Evolutionary conservation across 805 yeast genomes (phyloP).

Genomic region (Blastobotrys terrestris): DNA sequence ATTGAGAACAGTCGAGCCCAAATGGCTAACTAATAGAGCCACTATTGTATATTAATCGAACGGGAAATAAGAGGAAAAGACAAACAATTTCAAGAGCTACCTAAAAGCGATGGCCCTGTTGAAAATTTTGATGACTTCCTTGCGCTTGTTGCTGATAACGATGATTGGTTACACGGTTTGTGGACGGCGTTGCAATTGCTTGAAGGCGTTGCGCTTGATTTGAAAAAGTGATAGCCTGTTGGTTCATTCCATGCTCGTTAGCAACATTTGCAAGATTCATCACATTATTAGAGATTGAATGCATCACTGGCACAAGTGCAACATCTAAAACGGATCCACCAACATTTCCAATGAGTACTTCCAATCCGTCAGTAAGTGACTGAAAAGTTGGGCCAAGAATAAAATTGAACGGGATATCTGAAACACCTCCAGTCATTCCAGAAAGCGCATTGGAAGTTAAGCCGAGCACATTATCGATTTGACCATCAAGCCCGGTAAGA

Average conservation of each 20-base stretch:
- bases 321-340: constrained; percentile 19
- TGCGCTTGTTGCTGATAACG: constrained; percentile 8
- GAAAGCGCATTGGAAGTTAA: constrained; percentile 8
- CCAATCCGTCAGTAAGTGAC: constrained; percentile 21
- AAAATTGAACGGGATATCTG: constrained; percentile 9
- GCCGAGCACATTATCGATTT: constrained; percentile 20
- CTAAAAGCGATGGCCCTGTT: background rate
- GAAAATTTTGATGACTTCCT: background rate
- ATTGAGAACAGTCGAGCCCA: too few relatives aligned
- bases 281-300: constrained; percentile 17
- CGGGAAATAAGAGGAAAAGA: background rate
- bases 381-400: constrained; percentile 21
- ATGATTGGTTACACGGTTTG: constrained; percentile 2
- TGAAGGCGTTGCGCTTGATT: constrained; percentile 7
- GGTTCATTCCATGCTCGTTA: constrained; percentile 13
- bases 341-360: constrained; percentile 19
- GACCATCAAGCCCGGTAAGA: constrained; percentile 21
- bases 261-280: constrained; percentile 19
- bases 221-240: constrained; percentile 17
- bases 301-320: constrained; percentile 25
- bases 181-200: background rate
- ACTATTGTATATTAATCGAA: background rate
- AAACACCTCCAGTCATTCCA: constrained; percentile 15
- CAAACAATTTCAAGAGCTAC: too few relatives aligned
- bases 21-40: background rate